A percentile compares a stretch with the other conserved stretches of the same genome.
Conservation (phyloP, 2,329 filamentous ascomycete species). For the Aspergillus hortae region DNA sequence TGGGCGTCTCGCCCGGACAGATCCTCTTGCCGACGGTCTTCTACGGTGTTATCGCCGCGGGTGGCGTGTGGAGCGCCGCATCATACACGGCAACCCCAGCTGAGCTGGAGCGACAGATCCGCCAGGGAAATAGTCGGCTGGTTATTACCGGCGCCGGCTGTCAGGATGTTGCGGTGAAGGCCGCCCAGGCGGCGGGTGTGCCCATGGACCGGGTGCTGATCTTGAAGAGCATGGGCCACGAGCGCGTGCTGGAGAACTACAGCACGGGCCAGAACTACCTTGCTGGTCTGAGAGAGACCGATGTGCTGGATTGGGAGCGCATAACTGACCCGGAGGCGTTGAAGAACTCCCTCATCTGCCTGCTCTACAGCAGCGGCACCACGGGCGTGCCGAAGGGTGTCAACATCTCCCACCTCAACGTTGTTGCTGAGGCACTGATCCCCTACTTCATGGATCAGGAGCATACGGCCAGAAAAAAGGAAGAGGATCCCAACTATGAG, state of each 20-base stretch:
- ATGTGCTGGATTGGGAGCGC: constrained; percentile 13
- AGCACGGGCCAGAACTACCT: constrained; percentile 10
- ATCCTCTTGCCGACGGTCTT: constrained; percentile 11
- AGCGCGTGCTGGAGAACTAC: constrained; percentile 10
- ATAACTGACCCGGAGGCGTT: constrained; percentile 11
- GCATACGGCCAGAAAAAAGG: constrained; percentile 3
- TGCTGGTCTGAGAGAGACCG: constrained; percentile 2
- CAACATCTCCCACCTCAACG: constrained; percentile 54
- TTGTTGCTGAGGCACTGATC: constrained; percentile 43
- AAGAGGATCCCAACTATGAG: constrained; percentile 20
- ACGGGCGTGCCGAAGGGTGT: constrained; percentile 58
- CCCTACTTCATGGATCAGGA: constrained; percentile 11
- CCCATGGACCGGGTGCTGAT: constrained; percentile 8
- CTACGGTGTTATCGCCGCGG: constrained; percentile 13
- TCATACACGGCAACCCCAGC: constrained; percentile 9
- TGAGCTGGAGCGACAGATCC: constrained; percentile 13
- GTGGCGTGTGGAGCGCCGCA: constrained; percentile 13
- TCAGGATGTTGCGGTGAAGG: constrained; percentile 10
- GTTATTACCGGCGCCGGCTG: constrained; percentile 9
- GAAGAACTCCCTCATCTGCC: constrained; percentile 12
- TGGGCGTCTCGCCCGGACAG: constrained; percentile 12
- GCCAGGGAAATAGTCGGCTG: constrained; percentile 9
- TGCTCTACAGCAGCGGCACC: constrained; percentile 52
- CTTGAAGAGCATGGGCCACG: constrained; percentile 7
- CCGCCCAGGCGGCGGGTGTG: constrained; percentile 8